A percentile compares a stretch with the other conserved stretches of the same genome.
phyloP scores from a whole-genome alignment of 768 basidiomycete genomes.

The Lactarius evosmus region DNA sequence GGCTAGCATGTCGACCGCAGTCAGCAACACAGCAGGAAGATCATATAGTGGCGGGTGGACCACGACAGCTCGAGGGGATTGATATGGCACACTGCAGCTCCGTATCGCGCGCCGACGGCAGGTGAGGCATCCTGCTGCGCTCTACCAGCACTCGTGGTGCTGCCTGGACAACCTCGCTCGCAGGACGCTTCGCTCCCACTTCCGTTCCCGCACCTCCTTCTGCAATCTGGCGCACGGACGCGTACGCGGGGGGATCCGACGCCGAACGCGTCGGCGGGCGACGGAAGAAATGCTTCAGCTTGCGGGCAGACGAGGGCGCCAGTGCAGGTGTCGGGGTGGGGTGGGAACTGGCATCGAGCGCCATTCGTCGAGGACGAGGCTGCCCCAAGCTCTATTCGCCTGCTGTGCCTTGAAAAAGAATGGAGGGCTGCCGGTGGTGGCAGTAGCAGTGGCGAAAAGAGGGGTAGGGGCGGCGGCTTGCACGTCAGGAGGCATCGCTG shows the following conservation, averaged over 20 bases:
- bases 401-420: background rate
- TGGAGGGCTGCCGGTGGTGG: too few species aligned
- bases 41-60: too few species aligned
- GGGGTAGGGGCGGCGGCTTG: too few species aligned
- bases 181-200: slow-evolving; percentile 8
- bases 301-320: slow-evolving; percentile 1
- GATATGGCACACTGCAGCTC: too few species aligned
- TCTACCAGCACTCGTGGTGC: slow-evolving; percentile 8
- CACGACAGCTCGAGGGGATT: too few species aligned
- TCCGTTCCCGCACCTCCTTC: background rate
- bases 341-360: background rate
- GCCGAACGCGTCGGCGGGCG: slow-evolving; percentile 20
- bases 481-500: background rate
- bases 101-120: slow-evolving; percentile 23
- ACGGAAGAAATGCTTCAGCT: slow-evolving; percentile 19
- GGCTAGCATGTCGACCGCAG: too few species aligned
- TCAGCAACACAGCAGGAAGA: too few species aligned
- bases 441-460: background rate
- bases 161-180: slow-evolving; percentile 16
- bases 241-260: slow-evolving; percentile 18
- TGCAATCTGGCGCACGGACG: background rate
- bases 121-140: slow-evolving; percentile 22
- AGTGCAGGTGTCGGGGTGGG: background rate
- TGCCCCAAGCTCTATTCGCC: background rate
- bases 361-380: background rate